A percentile compares a stretch with the other conserved stretches of the same genome.
phyloP scores from a whole-genome alignment of 2,329 filamentous ascomycete species.

The Beauveria brongniartii region DNA sequence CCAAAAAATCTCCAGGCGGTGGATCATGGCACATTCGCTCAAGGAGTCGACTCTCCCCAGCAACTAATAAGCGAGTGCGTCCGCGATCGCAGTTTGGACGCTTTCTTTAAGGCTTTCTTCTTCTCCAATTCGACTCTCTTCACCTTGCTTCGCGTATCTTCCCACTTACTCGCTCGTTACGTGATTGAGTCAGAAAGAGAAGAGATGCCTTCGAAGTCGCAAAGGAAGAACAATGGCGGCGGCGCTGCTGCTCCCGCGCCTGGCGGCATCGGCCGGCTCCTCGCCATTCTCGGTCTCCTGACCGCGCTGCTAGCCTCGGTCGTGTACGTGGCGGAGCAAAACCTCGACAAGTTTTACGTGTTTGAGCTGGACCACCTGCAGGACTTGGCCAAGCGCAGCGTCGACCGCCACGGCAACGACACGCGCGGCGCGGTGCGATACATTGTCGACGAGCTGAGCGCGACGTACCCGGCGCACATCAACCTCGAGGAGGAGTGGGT shows the following conservation, averaged over 20 bases:
- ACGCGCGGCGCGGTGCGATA: constrained; percentile 59
- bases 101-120: not conserved
- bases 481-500: constrained; percentile 75
- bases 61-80: not conserved
- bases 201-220: constrained; percentile 10
- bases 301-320: constrained; percentile 46
- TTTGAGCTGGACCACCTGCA: constrained; percentile 63
- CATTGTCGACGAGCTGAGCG: constrained; percentile 60
- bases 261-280: constrained; percentile 27
- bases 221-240: constrained; percentile 5
- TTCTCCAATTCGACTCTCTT: not conserved
- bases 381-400: constrained; percentile 56
- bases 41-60: not conserved
- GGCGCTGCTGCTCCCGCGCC: not conserved
- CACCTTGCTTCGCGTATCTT: not conserved
- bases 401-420: constrained; percentile 65
- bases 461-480: constrained; percentile 44
- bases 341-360: constrained; percentile 62
- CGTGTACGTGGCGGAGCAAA: constrained; percentile 48
- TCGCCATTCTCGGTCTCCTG: constrained; percentile 44
- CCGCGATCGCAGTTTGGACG: not conserved
- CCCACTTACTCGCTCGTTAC: not conserved
- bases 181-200: not conserved
- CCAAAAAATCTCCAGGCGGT: constrained; percentile 19
- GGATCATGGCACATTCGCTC: constrained; percentile 18